Percentiles rank a stretch among this genome's conserved stretches.
Evolutionary conservation across 352 stramenopile species (phyloP).

Genomic region (Pilasporangium apinafurcum): DNA sequence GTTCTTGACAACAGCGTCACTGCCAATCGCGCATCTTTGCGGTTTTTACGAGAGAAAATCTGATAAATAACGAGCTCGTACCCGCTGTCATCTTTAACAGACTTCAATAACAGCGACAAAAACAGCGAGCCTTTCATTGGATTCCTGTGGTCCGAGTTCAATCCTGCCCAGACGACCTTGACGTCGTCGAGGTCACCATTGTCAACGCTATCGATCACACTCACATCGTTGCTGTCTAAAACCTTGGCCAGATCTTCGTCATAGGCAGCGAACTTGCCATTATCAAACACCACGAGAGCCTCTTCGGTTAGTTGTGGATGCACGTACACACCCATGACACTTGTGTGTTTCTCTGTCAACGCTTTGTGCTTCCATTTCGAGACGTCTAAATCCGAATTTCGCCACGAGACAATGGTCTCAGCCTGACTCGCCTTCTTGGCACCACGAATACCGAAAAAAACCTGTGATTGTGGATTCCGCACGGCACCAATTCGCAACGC

Average conservation of each 20-base stretch:
- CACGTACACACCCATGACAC: conserved; percentile 39
- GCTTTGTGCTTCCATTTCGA: conserved; percentile 46
- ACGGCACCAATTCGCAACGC: conserved; percentile 44
- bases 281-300: conserved; percentile 56
- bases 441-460: conserved; percentile 51
- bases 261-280: conserved; percentile 52
- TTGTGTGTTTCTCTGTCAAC: conserved; percentile 20
- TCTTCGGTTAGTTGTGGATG: conserved; percentile 58
- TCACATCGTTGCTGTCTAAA: conserved; percentile 32
- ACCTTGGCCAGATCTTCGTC: conserved; percentile 38
- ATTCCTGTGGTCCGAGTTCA: conserved; percentile 51
- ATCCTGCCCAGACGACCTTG: conserved; percentile 40
- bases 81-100: conserved; percentile 15
- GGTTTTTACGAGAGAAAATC: conserved; percentile 26
- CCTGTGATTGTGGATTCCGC: conserved; percentile 45
- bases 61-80: conserved; percentile 59
- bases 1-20: conserved; percentile 26
- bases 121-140: conserved; percentile 55
- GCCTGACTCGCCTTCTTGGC: conserved; percentile 40
- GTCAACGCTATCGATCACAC: conserved; percentile 4
- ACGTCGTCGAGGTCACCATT: conserved; percentile 13
- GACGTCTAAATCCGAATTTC: conserved; percentile 55
- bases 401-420: conserved; percentile 51
- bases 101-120: conserved; percentile 48
- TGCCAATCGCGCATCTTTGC: conserved; percentile 22